Evolutionary conservation across 1,139 yeast genomes (phyloP), one percentile per base, ranked within the genome.

Genomic region (Yamadazyma atlantica): DNA sequence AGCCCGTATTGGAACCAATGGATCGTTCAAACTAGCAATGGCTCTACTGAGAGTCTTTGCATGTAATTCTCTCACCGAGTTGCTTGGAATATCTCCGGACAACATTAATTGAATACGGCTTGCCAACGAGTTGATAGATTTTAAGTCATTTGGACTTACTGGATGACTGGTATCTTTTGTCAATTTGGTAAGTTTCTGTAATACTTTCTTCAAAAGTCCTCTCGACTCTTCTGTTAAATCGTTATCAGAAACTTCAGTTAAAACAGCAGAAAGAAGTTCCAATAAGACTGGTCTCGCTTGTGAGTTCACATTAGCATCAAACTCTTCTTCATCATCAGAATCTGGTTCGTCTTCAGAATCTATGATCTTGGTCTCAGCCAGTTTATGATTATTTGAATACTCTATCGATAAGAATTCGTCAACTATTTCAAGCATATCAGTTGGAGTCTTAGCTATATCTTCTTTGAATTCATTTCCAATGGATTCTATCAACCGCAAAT

Each of bases 1-100:
- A 0, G 95, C 97, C 39, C 90, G 69, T 2, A 89, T 78, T 0
- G 97, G 96, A 1, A 86, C 82, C 39, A 84, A 62, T 0, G 92
- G 86, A 57, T 90, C 96, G 42, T 80, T 81, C 35, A 92, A 61
- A 40, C 82, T 76, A 0, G 75, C 68, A 29, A 87, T 63, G 0
- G 96, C 96, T 29, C 78, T 64, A 13, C 73, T 69, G 3, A 71
- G 54, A 1, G 52, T 52, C 34, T 58, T 55, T 21, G 43, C 42
- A 11, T 57, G 57, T 9, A 51, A 33, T 9, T 58, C 60, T 16
- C 42, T 30, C 8, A 46, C 47, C 17, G 46, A 43, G 0, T 41
- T 29, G 3, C 46, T 37, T 6, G 43, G 44, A 1, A 46, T 32
- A 2, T 60, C 62, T 0, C 69, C 69, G 6, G 54, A 42, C 9